Percentiles rank a stretch among this genome's conserved stretches.
phyloP scores from a whole-genome alignment of 176 grass and related monocot species.

The Calamus simplicifolius region DNA sequence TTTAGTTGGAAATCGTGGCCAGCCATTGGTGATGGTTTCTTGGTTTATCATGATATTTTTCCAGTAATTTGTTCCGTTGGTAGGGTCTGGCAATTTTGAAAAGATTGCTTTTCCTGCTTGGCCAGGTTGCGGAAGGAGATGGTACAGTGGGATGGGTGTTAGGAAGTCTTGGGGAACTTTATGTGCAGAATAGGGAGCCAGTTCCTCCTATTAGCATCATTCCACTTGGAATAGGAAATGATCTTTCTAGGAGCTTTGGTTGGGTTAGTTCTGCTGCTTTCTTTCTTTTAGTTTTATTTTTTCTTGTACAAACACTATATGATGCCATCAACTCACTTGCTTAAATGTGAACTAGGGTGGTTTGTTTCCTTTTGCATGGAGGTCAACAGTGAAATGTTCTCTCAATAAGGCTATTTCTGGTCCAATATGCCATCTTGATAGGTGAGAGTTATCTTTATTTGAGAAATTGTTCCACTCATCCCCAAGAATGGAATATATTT shows the following conservation, averaged over 20 bases:
- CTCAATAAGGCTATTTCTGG: constrained; percentile 63
- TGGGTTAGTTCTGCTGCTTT: constrained; percentile 63
- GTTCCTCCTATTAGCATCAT: constrained; percentile 73
- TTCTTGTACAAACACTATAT: neutral
- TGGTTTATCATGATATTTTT: too few species aligned
- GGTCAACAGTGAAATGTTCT: constrained; percentile 65
- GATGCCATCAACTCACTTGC: constrained; percentile 21
- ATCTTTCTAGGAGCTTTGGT: constrained; percentile 87
- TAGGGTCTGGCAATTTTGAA: too few species aligned
- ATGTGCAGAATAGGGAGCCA: constrained; percentile 48
- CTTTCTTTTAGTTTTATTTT: constrained; percentile 11
- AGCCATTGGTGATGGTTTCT: too few species aligned
- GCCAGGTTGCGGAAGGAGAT: constrained; percentile 84
- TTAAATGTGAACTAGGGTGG: constrained; percentile 54
- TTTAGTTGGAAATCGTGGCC: too few species aligned
- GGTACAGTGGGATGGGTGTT: constrained; percentile 78
- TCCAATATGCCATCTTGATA: constrained; percentile 68
- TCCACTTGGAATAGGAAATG: constrained; percentile 94
- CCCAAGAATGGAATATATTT: too few species aligned
- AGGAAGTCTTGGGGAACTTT: constrained; percentile 65
- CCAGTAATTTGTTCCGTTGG: too few species aligned
- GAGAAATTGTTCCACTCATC: too few species aligned
- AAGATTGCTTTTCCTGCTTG: constrained; percentile 12
- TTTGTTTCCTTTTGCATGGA: constrained; percentile 95
- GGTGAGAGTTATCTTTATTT: constrained; percentile 36